Evolutionary conservation across 306 rosid genomes (phyloP).

Genomic region (Glycyrrhiza uralensis): DNA sequence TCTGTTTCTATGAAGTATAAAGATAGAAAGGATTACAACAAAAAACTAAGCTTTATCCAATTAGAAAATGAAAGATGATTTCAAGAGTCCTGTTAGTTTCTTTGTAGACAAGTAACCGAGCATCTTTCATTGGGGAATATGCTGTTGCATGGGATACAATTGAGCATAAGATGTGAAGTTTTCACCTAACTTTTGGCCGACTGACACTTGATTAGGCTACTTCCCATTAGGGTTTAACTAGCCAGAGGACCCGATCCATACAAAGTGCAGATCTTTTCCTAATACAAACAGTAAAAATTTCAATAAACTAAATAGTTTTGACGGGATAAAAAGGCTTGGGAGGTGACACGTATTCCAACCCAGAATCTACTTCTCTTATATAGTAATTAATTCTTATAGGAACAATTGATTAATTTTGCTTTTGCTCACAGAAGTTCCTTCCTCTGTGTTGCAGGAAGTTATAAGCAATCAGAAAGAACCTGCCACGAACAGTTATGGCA

Average conservation of each 20-base stretch:
- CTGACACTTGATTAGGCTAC: background rate
- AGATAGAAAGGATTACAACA: no score
- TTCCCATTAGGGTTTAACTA: slow-evolving; percentile 1
- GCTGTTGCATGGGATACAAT: background rate
- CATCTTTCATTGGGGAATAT: background rate
- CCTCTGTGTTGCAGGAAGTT: slow-evolving; percentile 57
- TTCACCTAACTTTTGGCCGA: background rate
- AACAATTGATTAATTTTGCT: slow-evolving; percentile 1
- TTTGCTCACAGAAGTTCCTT: slow-evolving; percentile 16
- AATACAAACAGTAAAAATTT: no score
- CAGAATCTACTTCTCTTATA: no score
- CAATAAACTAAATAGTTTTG: no score
- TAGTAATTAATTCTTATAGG: background rate
- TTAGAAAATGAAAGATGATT: slow-evolving; percentile 7
- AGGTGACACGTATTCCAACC: no score
- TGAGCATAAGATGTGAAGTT: background rate
- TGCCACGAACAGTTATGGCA: slow-evolving; percentile 49
- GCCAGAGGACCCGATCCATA: no score
- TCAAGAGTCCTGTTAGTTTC: background rate
- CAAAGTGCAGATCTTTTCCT: no score
- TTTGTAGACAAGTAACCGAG: background rate
- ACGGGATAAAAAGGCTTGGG: no score
- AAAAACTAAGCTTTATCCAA: background rate
- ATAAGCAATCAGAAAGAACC: slow-evolving; percentile 63
- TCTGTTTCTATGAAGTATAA: no score